Evolutionary conservation across 2,329 filamentous ascomycete species (phyloP).

Genomic region (Diaporthe humulicola): DNA sequence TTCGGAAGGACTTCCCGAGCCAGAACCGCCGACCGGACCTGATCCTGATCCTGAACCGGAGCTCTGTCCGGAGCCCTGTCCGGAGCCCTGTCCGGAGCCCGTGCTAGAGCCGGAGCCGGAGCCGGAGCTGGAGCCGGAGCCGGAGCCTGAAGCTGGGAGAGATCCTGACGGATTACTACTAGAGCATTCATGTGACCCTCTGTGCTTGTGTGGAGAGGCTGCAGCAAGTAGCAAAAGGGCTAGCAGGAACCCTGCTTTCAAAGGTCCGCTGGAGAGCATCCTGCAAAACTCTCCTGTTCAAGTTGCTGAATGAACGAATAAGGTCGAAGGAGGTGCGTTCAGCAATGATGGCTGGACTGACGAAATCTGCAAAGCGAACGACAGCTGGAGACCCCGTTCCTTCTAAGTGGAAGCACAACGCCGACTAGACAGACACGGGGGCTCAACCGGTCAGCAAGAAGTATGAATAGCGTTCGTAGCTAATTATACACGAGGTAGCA

Average conservation of each 20-base stretch:
- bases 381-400: background rate
- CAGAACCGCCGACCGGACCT: background rate
- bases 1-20: background rate
- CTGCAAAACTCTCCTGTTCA: too few relatives aligned
- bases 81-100: background rate
- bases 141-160: background rate
- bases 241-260: background rate
- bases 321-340: background rate
- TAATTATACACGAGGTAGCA: background rate
- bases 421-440: background rate
- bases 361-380: background rate
- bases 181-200: background rate
- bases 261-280: background rate
- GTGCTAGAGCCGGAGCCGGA: background rate
- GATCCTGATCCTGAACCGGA: background rate
- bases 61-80: background rate
- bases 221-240: background rate
- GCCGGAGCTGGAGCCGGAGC: background rate
- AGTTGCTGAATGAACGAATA: background rate
- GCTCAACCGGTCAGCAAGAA: too few relatives aligned
- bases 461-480: background rate
- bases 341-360: background rate
- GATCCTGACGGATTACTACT: background rate
- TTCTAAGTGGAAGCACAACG: background rate
- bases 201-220: constrained; percentile 6